Evolutionary conservation across 805 yeast genomes (phyloP).

Genomic region (Wickerhamomyces rabaulensis): DNA sequence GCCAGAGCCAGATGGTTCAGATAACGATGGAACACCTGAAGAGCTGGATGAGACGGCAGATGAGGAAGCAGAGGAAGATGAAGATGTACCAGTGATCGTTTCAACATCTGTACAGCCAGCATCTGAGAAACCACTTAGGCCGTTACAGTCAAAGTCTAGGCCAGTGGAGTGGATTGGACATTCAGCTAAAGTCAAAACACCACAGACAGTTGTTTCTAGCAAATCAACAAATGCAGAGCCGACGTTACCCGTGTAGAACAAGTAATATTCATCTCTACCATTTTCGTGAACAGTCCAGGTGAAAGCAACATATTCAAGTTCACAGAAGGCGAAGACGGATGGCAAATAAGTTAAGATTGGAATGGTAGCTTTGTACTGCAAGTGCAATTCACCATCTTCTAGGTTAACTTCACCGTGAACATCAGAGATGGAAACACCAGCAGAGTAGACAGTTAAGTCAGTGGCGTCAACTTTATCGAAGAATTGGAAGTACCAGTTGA

Average conservation of each 20-base stretch:
- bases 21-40: too few species aligned
- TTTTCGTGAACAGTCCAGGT: background rate
- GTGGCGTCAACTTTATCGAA: slow-evolving; percentile 5
- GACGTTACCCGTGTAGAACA: slow-evolving; percentile 16
- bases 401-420: slow-evolving; percentile 12
- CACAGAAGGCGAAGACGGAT: background rate
- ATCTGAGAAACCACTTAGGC: too few species aligned
- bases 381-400: slow-evolving; percentile 11
- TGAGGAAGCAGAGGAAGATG: too few species aligned
- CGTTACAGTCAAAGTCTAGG: slow-evolving; percentile 11
- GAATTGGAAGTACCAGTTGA: slow-evolving; percentile 8
- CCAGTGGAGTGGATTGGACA: slow-evolving; percentile 5
- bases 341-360: background rate
- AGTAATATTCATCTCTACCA: slow-evolving; percentile 3
- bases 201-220: slow-evolving; percentile 4
- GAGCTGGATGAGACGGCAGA: too few species aligned
- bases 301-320: slow-evolving; percentile 1
- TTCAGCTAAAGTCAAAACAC: slow-evolving; percentile 1
- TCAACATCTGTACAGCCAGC: too few species aligned
- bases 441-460: slow-evolving; percentile 2
- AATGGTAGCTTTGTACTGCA: slow-evolving; percentile 5
- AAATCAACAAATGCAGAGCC: slow-evolving; percentile 7
- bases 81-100: too few species aligned
- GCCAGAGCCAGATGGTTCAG: too few species aligned
- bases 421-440: slow-evolving; percentile 6